Evolutionary conservation across 1,284 basidiomycete genomes (phyloP).

Genomic region (Fomitopsis pinicola): DNA sequence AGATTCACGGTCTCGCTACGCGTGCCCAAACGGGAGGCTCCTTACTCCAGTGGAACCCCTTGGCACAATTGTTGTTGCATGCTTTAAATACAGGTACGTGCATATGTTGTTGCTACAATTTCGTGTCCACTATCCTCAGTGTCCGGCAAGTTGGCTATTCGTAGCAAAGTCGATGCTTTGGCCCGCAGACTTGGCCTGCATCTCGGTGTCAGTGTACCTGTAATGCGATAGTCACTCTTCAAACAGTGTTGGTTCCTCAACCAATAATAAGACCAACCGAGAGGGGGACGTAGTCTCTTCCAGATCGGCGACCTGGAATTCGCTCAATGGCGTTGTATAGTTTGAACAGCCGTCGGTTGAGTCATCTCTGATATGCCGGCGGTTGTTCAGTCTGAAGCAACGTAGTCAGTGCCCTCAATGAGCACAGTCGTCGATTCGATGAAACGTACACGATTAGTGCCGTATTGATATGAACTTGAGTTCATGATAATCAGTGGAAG

Average conservation of each 20-base stretch:
- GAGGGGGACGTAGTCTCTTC: neutral
- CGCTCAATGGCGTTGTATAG: neutral
- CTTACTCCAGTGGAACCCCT: too few species aligned
- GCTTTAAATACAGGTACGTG: too few species aligned
- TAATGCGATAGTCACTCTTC: too few species aligned
- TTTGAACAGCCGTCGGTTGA: neutral
- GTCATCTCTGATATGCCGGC: neutral
- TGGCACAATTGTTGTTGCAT: too few species aligned
- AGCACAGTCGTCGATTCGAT: too few species aligned
- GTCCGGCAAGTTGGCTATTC: neutral
- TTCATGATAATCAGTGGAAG: neutral
- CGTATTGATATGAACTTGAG: neutral
- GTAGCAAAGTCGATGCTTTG: neutral
- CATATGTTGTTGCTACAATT: too few species aligned
- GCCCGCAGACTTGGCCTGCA: too few species aligned
- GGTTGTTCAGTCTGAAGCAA: neutral
- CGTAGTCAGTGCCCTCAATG: neutral
- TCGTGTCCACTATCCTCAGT: too few species aligned
- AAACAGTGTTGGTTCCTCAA: too few species aligned
- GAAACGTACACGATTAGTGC: neutral
- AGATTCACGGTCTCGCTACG: too few species aligned
- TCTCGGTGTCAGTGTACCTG: too few species aligned
- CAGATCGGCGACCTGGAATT: neutral
- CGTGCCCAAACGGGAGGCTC: too few species aligned
- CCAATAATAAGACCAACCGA: neutral